A percentile compares a stretch with the other conserved stretches of the same genome.
These are phyloP conservation scores for Yamadazyma diospyri DNA, from an alignment of 1,139 yeast species.

Conservation along the genomic window DNA sequence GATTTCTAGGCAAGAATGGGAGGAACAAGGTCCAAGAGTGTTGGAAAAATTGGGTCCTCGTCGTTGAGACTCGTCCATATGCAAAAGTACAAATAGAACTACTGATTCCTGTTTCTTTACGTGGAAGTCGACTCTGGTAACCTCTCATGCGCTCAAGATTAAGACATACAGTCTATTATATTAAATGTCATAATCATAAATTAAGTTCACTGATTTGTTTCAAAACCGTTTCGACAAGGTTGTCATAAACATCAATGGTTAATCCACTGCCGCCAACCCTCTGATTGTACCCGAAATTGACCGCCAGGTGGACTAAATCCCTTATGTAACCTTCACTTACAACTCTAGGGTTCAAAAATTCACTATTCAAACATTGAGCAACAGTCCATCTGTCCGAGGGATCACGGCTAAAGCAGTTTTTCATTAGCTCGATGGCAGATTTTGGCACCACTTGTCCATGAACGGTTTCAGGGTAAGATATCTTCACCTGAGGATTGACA, in stretches of 20 bases:
- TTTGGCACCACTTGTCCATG: slow-evolving; percentile 66
- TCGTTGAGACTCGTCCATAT: slow-evolving; percentile 34
- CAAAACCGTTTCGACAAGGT: slow-evolving; percentile 39
- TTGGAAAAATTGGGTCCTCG: slow-evolving; percentile 88
- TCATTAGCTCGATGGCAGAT: slow-evolving; percentile 68
- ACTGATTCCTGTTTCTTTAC: too few species aligned
- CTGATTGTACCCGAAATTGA: slow-evolving; percentile 57
- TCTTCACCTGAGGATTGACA: slow-evolving; percentile 78
- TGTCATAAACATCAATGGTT: slow-evolving; percentile 39
- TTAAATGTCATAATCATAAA: slow-evolving; percentile 17
- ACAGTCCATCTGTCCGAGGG: slow-evolving; percentile 69
- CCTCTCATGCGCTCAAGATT: too few species aligned
- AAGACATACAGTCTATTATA: too few species aligned
- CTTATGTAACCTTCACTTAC: slow-evolving; percentile 65
- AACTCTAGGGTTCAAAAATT: slow-evolving; percentile 71
- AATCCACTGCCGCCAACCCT: slow-evolving; percentile 33
- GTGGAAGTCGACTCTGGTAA: too few species aligned
- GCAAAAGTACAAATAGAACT: background rate
- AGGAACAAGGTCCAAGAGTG: slow-evolving; percentile 87
- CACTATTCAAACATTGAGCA: slow-evolving; percentile 50
- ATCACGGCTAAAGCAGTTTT: slow-evolving; percentile 68
- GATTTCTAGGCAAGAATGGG: slow-evolving; percentile 96
- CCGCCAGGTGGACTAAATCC: slow-evolving; percentile 74
- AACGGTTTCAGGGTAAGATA: slow-evolving; percentile 62
- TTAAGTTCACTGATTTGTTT: slow-evolving; percentile 38